A percentile compares a stretch with the other conserved stretches of the same genome.
Conservation (phyloP, 805 yeast genomes). For the Citeromyces matritensis region DNA sequence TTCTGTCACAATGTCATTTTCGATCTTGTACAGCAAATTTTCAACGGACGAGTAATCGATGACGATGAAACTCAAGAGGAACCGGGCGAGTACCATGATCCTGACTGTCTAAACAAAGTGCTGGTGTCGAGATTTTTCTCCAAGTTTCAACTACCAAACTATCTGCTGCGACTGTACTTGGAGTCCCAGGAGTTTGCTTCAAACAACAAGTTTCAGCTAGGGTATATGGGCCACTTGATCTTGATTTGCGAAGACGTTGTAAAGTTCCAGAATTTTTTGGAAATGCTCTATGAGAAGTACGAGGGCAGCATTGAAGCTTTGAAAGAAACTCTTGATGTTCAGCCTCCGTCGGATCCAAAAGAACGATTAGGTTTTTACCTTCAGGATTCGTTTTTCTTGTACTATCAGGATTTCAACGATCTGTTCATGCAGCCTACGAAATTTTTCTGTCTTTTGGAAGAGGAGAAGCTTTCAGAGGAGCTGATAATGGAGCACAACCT, state of each 20-base stretch:
- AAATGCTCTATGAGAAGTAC: no score
- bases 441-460: no score
- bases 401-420: no score
- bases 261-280: slow-evolving; percentile 25
- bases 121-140: slow-evolving; percentile 20
- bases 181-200: slow-evolving; percentile 15
- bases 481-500: no score
- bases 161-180: slow-evolving; percentile 13
- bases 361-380: no score
- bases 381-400: no score
- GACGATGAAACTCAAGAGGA: slow-evolving; percentile 21
- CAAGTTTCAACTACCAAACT: slow-evolving; percentile 13
- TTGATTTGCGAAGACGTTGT: slow-evolving; percentile 45
- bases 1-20: slow-evolving; percentile 94
- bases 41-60: slow-evolving; percentile 46
- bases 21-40: slow-evolving; percentile 86
- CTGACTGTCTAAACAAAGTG: slow-evolving; percentile 14
- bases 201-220: slow-evolving; percentile 27
- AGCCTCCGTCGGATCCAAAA: no score
- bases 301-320: no score
- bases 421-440: no score
- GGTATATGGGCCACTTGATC: slow-evolving; percentile 46
- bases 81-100: slow-evolving; percentile 16
- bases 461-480: no score
- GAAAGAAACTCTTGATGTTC: no score